Evolutionary conservation across 495 filamentous ascomycete species (phyloP).

Genomic region (Hypoxylon lienhwacheense): DNA sequence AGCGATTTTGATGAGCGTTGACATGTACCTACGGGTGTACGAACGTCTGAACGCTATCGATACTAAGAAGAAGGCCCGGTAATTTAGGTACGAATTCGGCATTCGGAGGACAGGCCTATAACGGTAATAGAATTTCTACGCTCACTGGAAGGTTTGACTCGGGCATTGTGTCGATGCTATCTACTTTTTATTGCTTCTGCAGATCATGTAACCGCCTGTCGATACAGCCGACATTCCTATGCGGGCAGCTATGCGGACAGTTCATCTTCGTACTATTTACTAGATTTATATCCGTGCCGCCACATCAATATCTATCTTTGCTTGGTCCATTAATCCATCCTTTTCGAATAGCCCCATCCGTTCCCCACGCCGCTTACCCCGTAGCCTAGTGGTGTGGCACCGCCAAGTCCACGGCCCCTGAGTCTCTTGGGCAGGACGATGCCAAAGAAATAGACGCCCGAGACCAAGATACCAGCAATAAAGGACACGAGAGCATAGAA

Average conservation of each 20-base stretch:
- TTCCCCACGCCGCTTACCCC: constrained; percentile 53
- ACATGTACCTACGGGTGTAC: constrained; percentile 47
- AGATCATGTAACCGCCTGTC: constrained; percentile 13
- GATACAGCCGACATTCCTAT: constrained; percentile 9
- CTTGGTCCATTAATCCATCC: constrained; percentile 38
- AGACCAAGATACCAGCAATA: constrained; percentile 55
- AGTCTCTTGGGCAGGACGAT: constrained; percentile 60
- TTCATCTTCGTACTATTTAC: constrained; percentile 21
- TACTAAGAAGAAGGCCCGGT: constrained; percentile 43
- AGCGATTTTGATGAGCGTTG: constrained; percentile 45
- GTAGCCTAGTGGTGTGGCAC: constrained; percentile 57
- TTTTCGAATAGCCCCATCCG: constrained; percentile 58
- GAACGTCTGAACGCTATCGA: constrained; percentile 43
- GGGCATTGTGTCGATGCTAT: too few species aligned
- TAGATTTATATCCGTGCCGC: background rate
- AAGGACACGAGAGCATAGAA: constrained; percentile 65
- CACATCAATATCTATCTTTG: background rate
- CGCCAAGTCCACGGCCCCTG: constrained; percentile 53
- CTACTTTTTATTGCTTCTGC: background rate
- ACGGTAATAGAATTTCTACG: too few species aligned
- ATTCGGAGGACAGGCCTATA: too few species aligned
- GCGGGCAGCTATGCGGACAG: constrained; percentile 1
- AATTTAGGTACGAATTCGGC: background rate
- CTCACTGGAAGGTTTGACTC: too few species aligned
- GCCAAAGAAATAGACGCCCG: constrained; percentile 64